Conservation (phyloP, 2,329 filamentous ascomycete species). For the Trichoderma sp. region DNA sequence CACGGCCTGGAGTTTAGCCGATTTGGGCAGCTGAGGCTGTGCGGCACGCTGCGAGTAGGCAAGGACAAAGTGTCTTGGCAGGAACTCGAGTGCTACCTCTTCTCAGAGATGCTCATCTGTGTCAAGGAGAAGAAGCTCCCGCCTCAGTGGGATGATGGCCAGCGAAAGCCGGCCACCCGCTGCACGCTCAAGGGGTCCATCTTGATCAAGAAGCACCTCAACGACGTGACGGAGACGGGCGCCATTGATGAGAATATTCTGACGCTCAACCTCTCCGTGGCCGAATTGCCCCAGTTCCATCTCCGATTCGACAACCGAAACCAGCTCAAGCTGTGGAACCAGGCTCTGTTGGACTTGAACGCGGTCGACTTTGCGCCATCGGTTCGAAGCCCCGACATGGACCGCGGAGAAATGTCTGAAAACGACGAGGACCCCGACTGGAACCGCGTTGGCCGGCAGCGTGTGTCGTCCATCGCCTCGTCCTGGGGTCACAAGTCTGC, state of each 20-base stretch:
- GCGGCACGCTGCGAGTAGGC: constrained; percentile 87
- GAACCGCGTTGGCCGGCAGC: constrained; percentile 66
- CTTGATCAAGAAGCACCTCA: constrained; percentile 95
- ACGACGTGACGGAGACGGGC: constrained; percentile 76
- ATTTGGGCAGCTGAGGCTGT: constrained; percentile 88
- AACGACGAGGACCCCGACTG: constrained; percentile 82
- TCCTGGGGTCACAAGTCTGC: constrained; percentile 81
- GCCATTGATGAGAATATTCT: constrained; percentile 77
- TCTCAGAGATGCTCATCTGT: constrained; percentile 98
- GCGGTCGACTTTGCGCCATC: constrained; percentile 62
- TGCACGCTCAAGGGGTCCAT: constrained; percentile 97
- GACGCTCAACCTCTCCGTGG: constrained; percentile 86
- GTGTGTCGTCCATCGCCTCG: constrained; percentile 81
- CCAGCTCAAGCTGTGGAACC: constrained; percentile 88
- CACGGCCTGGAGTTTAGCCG: constrained; percentile 90
- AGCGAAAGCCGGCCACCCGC: constrained; percentile 64
- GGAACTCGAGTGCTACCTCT: constrained; percentile 94
- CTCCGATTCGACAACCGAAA: constrained; percentile 82
- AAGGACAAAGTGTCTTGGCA: constrained; percentile 98
- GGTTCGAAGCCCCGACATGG: constrained; percentile 72
- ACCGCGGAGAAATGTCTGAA: constrained; percentile 75
- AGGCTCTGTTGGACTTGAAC: constrained; percentile 82
- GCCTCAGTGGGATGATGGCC: constrained; percentile 63
- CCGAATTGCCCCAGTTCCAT: constrained; percentile 91
- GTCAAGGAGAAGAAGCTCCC: constrained; percentile 91